Percentiles rank a stretch among this genome's conserved stretches.
phyloP scores from a whole-genome alignment of 2,329 filamentous ascomycete genomes.

The Calonectria hongkongensis region DNA sequence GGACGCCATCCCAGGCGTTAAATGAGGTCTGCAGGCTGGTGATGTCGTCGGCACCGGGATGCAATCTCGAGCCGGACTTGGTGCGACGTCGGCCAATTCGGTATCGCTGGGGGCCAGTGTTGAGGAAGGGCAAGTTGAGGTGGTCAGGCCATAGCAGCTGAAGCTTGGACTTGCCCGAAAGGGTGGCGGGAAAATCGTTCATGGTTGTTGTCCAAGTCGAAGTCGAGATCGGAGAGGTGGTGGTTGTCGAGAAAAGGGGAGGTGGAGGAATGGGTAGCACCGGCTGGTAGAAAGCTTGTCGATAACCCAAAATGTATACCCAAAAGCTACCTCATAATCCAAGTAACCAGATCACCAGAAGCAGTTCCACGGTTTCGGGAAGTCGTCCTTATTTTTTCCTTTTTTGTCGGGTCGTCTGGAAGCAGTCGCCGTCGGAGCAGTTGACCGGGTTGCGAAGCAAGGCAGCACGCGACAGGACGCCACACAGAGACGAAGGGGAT shows the following conservation, averaged over 20 bases:
- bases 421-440: constrained; percentile 48
- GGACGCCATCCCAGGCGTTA: constrained; percentile 85
- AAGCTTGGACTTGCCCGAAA: constrained; percentile 64
- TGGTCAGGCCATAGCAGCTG: constrained; percentile 64
- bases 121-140: constrained; percentile 65
- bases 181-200: constrained; percentile 62
- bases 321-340: constrained; percentile 62
- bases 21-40: constrained; percentile 87
- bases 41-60: constrained; percentile 74
- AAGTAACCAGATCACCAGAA: constrained; percentile 51
- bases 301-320: constrained; percentile 56
- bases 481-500: constrained; percentile 46
- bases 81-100: constrained; percentile 62
- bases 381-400: neutral
- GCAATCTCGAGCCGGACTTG: constrained; percentile 62
- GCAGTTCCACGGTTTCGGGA: constrained; percentile 44
- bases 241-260: constrained; percentile 24
- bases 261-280: constrained; percentile 32
- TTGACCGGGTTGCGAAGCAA: constrained; percentile 37
- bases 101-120: constrained; percentile 64
- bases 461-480: constrained; percentile 53
- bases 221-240: constrained; percentile 35
- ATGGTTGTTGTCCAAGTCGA: constrained; percentile 54
- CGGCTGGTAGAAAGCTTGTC: constrained; percentile 46
- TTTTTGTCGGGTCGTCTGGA: constrained; percentile 49